phyloP scores from a whole-genome alignment of 108 stramenopile genomes.

The Pinguiococcus pyrenoidosus region DNA sequence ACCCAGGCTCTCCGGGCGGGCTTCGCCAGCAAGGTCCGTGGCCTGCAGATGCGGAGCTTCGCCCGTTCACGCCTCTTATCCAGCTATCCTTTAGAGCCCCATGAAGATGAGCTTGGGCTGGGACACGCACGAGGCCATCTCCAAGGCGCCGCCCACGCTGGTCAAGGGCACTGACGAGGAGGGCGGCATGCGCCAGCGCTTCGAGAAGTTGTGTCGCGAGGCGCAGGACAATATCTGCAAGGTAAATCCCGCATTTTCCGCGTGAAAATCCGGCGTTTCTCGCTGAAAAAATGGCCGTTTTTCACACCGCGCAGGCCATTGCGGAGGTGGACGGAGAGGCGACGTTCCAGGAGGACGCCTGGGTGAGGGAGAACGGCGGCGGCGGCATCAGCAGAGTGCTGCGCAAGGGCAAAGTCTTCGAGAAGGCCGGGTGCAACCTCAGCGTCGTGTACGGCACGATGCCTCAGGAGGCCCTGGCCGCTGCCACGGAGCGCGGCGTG shows the following conservation, averaged over 20 bases:
- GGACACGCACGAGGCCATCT: conserved; percentile 59
- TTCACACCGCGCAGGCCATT: conserved; percentile 34
- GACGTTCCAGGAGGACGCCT: conserved; percentile 75
- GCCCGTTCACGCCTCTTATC: too few species aligned
- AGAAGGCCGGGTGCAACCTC: conserved; percentile 96
- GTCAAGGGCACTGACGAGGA: conserved; percentile 78
- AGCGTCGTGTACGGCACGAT: conserved; percentile 87
- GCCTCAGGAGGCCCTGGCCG: conserved; percentile 79
- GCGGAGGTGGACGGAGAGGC: conserved; percentile 63
- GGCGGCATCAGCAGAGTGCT: conserved; percentile 91
- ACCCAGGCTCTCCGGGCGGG: too few species aligned
- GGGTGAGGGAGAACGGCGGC: conserved; percentile 82
- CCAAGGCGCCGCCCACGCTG: conserved; percentile 44
- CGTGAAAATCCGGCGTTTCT: too few species aligned
- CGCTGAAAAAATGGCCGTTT: neutral
- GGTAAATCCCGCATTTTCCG: too few species aligned
- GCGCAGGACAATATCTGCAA: conserved; percentile 78
- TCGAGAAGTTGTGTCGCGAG: conserved; percentile 76
- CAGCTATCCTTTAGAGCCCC: too few species aligned
- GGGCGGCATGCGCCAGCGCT: conserved; percentile 75
- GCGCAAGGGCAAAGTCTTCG: conserved; percentile 78
- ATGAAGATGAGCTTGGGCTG: conserved; percentile 74
- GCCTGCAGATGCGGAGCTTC: too few species aligned
- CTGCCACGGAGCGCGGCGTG: conserved; percentile 85
- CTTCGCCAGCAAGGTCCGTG: too few species aligned